A percentile compares a stretch with the other conserved stretches of the same genome.
phyloP scores from a whole-genome alignment of 2,329 filamentous ascomycete genomes.

The Hypomyces rosellus region DNA sequence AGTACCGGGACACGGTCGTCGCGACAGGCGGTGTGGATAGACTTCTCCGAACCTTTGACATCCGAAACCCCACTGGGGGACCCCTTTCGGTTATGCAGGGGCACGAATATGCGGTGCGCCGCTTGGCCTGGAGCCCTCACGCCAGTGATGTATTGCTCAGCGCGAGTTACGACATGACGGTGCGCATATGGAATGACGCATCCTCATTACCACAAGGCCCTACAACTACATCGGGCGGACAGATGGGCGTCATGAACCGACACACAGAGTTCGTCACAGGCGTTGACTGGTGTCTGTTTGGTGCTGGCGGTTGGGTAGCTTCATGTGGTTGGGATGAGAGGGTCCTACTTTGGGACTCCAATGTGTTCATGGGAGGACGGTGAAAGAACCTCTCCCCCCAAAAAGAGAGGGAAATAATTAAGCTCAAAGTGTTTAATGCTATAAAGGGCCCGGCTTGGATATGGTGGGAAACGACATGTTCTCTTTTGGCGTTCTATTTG shows the following conservation, averaged over 20 bases:
- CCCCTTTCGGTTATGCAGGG: conserved; percentile 70
- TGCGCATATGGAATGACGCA: conserved; percentile 84
- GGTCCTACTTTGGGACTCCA: conserved; percentile 87
- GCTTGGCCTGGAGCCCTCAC: conserved; percentile 88
- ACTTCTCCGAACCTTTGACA: conserved; percentile 82
- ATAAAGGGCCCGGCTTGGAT: background rate
- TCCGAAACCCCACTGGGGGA: conserved; percentile 66
- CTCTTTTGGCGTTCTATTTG: background rate
- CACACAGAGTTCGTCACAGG: conserved; percentile 97
- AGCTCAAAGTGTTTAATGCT: background rate
- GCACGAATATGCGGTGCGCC: conserved; percentile 85
- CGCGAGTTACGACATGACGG: conserved; percentile 97
- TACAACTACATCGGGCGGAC: conserved; percentile 47
- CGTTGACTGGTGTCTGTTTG: conserved; percentile 97
- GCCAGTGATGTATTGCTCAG: conserved; percentile 80
- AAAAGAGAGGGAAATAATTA: background rate
- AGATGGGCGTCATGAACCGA: conserved; percentile 80
- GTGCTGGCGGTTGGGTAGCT: conserved; percentile 90
- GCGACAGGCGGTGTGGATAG: conserved; percentile 88
- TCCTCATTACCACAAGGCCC: conserved; percentile 35
- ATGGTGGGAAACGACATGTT: background rate
- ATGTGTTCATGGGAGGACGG: conserved; percentile 34
- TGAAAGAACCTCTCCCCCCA: conserved; percentile 7
- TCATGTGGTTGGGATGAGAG: conserved; percentile 92
- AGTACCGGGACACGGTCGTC: conserved; percentile 79